A percentile compares a stretch with the other conserved stretches of the same genome.
These are phyloP conservation scores for Melanomma pulvis-pyrius DNA, from an alignment of 495 filamentous ascomycete species.

Conservation along the genomic window DNA sequence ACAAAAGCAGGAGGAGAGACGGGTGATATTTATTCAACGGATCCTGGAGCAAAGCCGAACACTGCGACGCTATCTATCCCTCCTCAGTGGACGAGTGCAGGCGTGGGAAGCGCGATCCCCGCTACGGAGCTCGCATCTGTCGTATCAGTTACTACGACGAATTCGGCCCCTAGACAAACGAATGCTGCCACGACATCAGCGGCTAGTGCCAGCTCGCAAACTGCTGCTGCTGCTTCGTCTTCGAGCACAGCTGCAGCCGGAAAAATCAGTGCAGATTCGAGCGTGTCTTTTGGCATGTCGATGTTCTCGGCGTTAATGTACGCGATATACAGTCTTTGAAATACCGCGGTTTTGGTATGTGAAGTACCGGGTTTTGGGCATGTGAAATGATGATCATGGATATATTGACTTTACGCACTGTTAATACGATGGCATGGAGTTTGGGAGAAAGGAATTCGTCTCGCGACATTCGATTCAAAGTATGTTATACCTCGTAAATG, in stretches of 20 bases:
- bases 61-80: conserved; percentile 47
- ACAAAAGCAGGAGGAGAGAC: conserved; percentile 37
- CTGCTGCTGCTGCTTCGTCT: conserved; percentile 1
- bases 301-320: conserved; percentile 26
- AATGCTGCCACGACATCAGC: conserved; percentile 4
- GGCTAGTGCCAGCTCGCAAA: not conserved
- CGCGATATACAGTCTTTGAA: conserved; percentile 13
- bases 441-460: no score
- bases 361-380: not conserved
- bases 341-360: no score
- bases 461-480: not conserved
- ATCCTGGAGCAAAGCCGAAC: conserved; percentile 43
- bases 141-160: not conserved
- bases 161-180: conserved; percentile 9
- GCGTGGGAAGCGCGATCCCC: conserved; percentile 46
- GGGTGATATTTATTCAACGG: conserved; percentile 47
- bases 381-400: no score
- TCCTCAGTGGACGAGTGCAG: conserved; percentile 45
- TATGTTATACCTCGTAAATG: conserved; percentile 3
- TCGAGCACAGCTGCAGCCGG: conserved; percentile 19
- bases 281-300: conserved; percentile 15
- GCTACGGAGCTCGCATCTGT: conserved; percentile 39
- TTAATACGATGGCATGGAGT: no score
- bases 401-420: no score
- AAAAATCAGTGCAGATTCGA: not conserved